Base-by-base conservation (phyloP, 371 early-diverging fungal species). In the Apophysomyces ossiformis region DNA sequence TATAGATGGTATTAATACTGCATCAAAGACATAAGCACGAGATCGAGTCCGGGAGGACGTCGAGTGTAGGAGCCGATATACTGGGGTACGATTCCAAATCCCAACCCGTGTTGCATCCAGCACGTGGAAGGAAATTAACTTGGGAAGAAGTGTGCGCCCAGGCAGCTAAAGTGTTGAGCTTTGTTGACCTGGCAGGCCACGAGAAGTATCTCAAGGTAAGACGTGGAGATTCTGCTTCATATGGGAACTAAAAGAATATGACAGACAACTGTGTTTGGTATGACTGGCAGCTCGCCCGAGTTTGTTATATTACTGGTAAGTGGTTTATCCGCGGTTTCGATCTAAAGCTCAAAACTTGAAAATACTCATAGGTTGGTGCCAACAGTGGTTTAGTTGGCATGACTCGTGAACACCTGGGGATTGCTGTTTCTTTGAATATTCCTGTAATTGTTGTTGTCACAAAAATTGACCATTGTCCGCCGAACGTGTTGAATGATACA, bases 321-420 rank as follows among this genome's bases (percentile, higher is more conserved):
- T 13, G 4, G 3, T 7, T 6, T 12, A 7, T 5, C 46, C 5
- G 45, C 65, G 9, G 63, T 38, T n/a, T 43, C 2, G 7, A 26
- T 9, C 41, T 4, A 26, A 26, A 11, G 8, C 12, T 37, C 9
- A 18, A 9, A 5, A 9, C 16, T 3, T 5, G 36, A n/a, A 50
- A n/a, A 8, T 11, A 32, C 8, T 45, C 47, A 3, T 63, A 78
- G 78, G 71, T 95, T 26, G 96, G 93, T 12, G 90, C 94, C 1
- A 96, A 96, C 73, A 93, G 95, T 7, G 96, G 96, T 39, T 87
- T 96, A 67, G 89, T 93, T 60, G 96, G 96, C 11, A 96, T 96
- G 96, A 91, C 95, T 13, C 93, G 95, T 67, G 96, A 96, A 79
- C 95, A 96, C 64, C 79, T 96, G n/a, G 96, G 95, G 0, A 62